Evolutionary conservation across 768 basidiomycete genomes (phyloP), one percentile per base, ranked within the genome.

Genomic region (Pleurotus djamor): DNA sequence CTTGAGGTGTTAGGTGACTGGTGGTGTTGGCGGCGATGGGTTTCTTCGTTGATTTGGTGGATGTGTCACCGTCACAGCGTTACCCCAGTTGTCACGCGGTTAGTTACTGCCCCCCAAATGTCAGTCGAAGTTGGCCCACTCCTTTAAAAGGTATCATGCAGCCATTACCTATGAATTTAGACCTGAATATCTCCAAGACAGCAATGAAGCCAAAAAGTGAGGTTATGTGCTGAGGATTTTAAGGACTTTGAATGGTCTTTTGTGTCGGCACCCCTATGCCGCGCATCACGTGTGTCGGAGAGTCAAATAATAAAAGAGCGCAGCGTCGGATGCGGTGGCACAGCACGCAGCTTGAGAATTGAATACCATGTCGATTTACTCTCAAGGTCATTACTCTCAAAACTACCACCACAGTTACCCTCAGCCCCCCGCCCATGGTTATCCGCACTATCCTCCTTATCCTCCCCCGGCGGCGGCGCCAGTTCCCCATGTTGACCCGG

Each of bases 311-410:
- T 28, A 28, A 28, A 35, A 55, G 65, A 67, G 65, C 68, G 68
- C 68, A 63, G n/a, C 55, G 64, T 59, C 64, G 68, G 63, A 63
- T 69, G 74, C 75, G 76, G 73, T 74, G 68, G 61, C 65, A 28
- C 21, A 28, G 21, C 21, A 28, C 21, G 21, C 21, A 28, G 21
- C 21, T 28, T 28, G 21, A 28, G 21, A 28, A 28, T 28, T 28
- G 21, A 68, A 54, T 60, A 72, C 71, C 65, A 86, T 87, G 84
- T 85, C 84, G 64, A 73, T 85, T 67, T 89, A 87, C 73, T 75
- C 86, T 72, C 86, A 86, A 70, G 79, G 73, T 70, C 76, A 80
- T 44, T 89, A 83, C 67, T 82, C 82, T 66, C 86, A 86, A 67
- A 80, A 56, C 38, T 88, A 85, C 70, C 66, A 76, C 21, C 74